Base-by-base conservation (phyloP, 768 basidiomycete genomes). In the Fibroporia radiculosa region DNA sequence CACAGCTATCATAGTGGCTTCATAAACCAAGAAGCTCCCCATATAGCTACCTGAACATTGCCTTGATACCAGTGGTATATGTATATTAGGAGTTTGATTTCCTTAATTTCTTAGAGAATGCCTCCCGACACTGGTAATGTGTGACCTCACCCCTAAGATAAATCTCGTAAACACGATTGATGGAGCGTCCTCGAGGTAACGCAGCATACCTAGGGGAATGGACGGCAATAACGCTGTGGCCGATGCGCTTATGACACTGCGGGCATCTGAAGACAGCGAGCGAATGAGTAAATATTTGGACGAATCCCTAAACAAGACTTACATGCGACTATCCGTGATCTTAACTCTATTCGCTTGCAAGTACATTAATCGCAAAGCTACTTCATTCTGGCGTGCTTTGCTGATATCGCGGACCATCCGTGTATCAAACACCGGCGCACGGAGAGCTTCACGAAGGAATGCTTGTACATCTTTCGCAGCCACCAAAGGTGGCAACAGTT, bases 271-370 rank as follows among this genome's bases (percentile, higher is more conserved):
- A 18, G 16, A 44, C 31, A 37, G 49, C 28, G 18, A 16, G 18
- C 18, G 8, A 34, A 14, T 16, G 10, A 10, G 3, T 26, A 12
- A 23, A 40, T 7, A 13, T 38, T 11, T 26, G 18, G 18, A 40
- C 7, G 24, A 31, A 32, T 4, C 14, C 11, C 35, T 12, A 8
- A 19, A 36, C 35, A 8, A 23, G 57, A 75, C 88, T 50, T 55
- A 96, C 93, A 98, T 93, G 54, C 96, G 76, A 56, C 81, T 84
- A 59, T 98, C 93, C 0, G 86, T 86, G 41, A 98, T 80, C 58
- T 86, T 89, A 16, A 98, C 93, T 43, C 88, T 71, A 57, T 77
- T 81, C 37, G 77, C 71, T 66, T 98, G 84, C 43, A 96, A 63
- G 39, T 67, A 66, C 74, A 96, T 82, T 57, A 96, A 56, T 45